phyloP scores from a whole-genome alignment of 1,284 basidiomycete genomes.

The Rhodotorula glutinis region DNA sequence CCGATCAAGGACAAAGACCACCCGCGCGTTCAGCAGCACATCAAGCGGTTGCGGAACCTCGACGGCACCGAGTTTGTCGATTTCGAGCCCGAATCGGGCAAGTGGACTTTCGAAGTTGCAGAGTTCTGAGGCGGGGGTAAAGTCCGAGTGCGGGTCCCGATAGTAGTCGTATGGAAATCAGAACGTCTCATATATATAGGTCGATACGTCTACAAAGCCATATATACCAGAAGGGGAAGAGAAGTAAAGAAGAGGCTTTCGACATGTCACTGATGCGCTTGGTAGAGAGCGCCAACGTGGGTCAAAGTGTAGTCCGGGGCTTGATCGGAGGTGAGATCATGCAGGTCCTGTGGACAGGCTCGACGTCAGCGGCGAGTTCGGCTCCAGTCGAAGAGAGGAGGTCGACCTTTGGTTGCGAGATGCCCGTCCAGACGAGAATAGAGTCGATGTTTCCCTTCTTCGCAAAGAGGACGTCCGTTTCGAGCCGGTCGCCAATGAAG shows the following conservation, averaged over 20 bases:
- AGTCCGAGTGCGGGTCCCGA: background rate
- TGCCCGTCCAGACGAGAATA: constrained; percentile 83
- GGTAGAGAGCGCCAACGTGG: constrained; percentile 27
- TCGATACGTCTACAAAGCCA: too few relatives aligned
- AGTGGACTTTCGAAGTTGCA: constrained; percentile 91
- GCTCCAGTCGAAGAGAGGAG: too few relatives aligned
- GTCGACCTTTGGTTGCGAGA: constrained; percentile 39
- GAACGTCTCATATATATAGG: too few relatives aligned
- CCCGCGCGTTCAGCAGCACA: constrained; percentile 68
- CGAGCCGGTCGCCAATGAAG: constrained; percentile 92
- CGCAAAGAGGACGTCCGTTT: constrained; percentile 90
- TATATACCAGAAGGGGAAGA: too few relatives aligned
- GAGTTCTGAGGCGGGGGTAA: constrained; percentile 60
- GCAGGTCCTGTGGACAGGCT: constrained; percentile 39
- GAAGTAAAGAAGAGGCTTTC: background rate
- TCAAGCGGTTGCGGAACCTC: constrained; percentile 80
- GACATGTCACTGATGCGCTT: background rate
- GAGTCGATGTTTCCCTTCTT: constrained; percentile 77
- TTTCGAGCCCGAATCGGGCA: constrained; percentile 75
- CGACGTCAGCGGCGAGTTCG: too few relatives aligned
- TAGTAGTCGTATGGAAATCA: background rate
- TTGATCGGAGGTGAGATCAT: constrained; percentile 12
- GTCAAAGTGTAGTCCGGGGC: constrained; percentile 31
- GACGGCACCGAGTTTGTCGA: constrained; percentile 79
- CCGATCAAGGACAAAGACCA: constrained; percentile 80